Evolutionary conservation across 345 rosid genomes (phyloP), one percentile per base, ranked within the genome.

Genomic region (Salix caprea): DNA sequence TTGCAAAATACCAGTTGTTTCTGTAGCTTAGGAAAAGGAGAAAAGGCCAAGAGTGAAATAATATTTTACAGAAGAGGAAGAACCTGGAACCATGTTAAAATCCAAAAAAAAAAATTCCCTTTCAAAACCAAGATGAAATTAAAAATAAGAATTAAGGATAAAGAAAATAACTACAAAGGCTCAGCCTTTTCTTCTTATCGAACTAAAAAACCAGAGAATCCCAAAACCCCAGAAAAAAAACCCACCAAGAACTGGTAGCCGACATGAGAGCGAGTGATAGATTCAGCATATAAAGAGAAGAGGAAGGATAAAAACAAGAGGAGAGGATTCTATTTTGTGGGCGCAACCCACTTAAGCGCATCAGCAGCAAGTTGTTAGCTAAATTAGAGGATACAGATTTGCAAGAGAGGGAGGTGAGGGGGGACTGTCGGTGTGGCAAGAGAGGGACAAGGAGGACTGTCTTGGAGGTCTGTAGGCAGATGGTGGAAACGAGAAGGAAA

Each of bases 11-110:
- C 10, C 58, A 16, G 7, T 19, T 52, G 58, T 19, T 52, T 69
- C 32, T 30, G 70, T 58, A 75, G 66, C 74, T 52, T 23, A 50
- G 23, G 6, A 34, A 34, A 34, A 34, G 36, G 36, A 34, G 78
- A 79, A 84, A 83, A 75, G 36, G 83, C 84, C 85, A 86, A 91
- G 82, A 82, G 61, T 69, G 64, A 39, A 46, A 50, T 50, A 74
- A 30, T 30, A 30, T 30, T 30, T 30, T 30, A 30, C 4, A 30
- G 0, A 30, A 30, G 32, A 30, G 4, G 32, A 30, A 30, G 32
- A 30, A 30, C 32, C 4, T 30, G 30, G 0, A 30, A 30, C 32
- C 32, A 30, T 30, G 32, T 30, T 30, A 30, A 30, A 30, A 30
- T 30, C 32, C 32, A 34, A 30, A 3, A 30, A 3, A 30, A 2